phyloP scores from a whole-genome alignment of 306 rosid genomes.

The Cucumis cinereus region DNA sequence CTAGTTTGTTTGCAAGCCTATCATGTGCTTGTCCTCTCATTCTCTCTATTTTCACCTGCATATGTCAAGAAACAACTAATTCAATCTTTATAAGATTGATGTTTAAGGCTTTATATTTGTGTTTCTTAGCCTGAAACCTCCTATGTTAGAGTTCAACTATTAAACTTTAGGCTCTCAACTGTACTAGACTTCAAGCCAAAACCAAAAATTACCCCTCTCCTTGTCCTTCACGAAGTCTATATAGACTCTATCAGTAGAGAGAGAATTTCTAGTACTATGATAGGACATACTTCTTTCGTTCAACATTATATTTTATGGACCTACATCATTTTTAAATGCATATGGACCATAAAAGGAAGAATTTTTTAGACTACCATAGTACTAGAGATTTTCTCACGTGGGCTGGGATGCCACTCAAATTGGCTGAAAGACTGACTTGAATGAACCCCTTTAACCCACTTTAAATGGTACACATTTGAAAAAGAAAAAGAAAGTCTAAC shows the following conservation, averaged over 20 bases:
- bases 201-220: background rate
- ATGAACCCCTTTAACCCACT: background rate
- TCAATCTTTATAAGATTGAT: background rate
- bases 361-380: too few relatives aligned
- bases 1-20: slow-evolving; percentile 73
- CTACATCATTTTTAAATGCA: too few relatives aligned
- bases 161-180: background rate
- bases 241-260: background rate
- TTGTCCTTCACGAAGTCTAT: background rate
- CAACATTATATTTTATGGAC: too few relatives aligned
- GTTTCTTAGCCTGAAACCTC: background rate
- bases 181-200: background rate
- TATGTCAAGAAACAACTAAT: background rate
- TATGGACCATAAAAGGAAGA: too few relatives aligned
- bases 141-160: background rate
- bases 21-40: slow-evolving; percentile 59
- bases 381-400: background rate
- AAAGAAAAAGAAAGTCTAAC: background rate
- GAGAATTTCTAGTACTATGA: too few relatives aligned
- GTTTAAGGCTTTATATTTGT: background rate
- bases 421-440: background rate
- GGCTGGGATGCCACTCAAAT: background rate
- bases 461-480: background rate
- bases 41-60: slow-evolving; percentile 86
- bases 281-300: too few relatives aligned